Conservation (phyloP, 2,329 filamentous ascomycete genomes). For the Fusarium drepaniforme region DNA sequence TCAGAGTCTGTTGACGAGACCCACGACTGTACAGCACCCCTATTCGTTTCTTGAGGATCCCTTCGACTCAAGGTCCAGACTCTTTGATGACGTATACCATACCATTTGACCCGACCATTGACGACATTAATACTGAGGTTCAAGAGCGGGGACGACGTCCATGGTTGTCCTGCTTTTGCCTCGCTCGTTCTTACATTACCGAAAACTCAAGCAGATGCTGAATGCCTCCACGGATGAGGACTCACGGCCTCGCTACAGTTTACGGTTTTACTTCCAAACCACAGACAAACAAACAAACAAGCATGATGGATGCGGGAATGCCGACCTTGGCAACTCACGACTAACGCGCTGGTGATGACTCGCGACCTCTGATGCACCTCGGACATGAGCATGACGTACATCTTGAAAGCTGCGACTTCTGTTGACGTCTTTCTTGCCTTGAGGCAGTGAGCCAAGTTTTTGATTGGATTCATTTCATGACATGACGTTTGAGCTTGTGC, state of each 20-base stretch:
- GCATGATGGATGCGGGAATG: constrained; percentile 26
- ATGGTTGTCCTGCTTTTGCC: constrained; percentile 35
- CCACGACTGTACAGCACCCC: constrained; percentile 49
- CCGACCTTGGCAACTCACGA: constrained; percentile 39
- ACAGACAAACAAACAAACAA: constrained; percentile 15
- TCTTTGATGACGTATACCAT: constrained; percentile 46
- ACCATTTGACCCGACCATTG: constrained; percentile 43
- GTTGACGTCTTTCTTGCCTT: constrained; percentile 12
- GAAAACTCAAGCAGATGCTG: constrained; percentile 36
- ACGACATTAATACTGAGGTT: constrained; percentile 43
- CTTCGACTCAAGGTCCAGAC: constrained; percentile 36
- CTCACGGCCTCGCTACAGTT: constrained; percentile 13
- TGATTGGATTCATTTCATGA: constrained; percentile 35
- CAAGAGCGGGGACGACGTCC: constrained; percentile 34
- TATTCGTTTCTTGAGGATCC: constrained; percentile 43
- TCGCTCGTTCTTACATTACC: constrained; percentile 32
- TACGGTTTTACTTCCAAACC: constrained; percentile 14
- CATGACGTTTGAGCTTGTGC: constrained; percentile 17
- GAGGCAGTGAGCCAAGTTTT: constrained; percentile 33
- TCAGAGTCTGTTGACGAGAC: constrained; percentile 46
- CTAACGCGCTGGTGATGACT: constrained; percentile 45
- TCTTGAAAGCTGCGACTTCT: constrained; percentile 37
- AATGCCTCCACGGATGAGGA: constrained; percentile 27
- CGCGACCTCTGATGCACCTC: constrained; percentile 42
- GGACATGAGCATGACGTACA: constrained; percentile 42